phyloP scores from a whole-genome alignment of 2,329 filamentous ascomycete species.

The Exophiala oligosperma region DNA sequence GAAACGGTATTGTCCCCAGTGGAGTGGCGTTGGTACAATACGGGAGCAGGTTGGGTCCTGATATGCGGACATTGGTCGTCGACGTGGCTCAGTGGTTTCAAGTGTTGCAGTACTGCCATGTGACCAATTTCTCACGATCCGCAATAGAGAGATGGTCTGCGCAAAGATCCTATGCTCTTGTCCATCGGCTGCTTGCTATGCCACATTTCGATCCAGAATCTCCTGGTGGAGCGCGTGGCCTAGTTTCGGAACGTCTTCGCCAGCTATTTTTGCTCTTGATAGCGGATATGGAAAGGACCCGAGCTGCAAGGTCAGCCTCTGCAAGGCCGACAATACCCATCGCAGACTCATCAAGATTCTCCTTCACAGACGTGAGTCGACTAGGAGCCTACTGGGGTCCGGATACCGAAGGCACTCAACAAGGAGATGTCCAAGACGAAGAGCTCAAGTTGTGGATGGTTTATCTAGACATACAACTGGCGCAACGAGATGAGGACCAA shows the following conservation, averaged over 20 bases:
- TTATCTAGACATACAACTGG: conserved; percentile 9
- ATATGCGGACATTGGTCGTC: conserved; percentile 2
- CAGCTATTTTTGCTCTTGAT: conserved; percentile 16
- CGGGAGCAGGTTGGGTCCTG: neutral
- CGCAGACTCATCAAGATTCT: neutral
- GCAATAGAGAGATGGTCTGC: conserved; percentile 9
- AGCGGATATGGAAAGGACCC: conserved; percentile 1
- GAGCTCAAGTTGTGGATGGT: conserved; percentile 17
- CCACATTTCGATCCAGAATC: neutral
- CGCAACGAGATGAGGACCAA: neutral
- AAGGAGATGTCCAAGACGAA: conserved; percentile 2
- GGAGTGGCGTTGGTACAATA: conserved; percentile 11
- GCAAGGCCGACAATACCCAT: neutral
- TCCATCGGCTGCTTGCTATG: conserved; percentile 16
- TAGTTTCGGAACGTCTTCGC: conserved; percentile 12
- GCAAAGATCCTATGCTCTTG: conserved; percentile 7
- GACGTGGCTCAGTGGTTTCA: conserved; percentile 21
- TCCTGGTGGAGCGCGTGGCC: neutral
- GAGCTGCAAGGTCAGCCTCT: neutral
- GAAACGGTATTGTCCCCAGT: conserved; percentile 9
- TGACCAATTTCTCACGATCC: conserved; percentile 6
- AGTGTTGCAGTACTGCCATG: conserved; percentile 12
- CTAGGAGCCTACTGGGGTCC: neutral
- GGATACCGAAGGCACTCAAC: neutral
- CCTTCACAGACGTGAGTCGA: conserved; percentile 6